Evolutionary conservation across 2,329 filamentous ascomycete species (phyloP).

Genomic region (Mollisia scopiformis): DNA sequence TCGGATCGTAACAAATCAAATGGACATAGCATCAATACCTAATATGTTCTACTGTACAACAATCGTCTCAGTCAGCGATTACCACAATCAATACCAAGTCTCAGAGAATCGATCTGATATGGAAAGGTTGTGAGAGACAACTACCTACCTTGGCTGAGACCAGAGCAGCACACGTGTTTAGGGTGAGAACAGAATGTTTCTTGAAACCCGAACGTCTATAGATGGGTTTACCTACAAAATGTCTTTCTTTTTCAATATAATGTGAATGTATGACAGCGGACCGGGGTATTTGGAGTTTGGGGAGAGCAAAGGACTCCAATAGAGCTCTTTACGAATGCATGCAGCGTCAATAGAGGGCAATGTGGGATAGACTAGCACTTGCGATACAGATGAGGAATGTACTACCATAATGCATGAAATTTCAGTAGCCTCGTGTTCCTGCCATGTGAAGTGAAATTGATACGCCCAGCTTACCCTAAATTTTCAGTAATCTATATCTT

Average conservation of each 20-base stretch:
- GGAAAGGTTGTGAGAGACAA: neutral
- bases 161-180: neutral
- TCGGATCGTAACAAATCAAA: slow-evolving; percentile 17
- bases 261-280: neutral
- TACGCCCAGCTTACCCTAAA: too few species aligned
- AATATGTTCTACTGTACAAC: neutral
- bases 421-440: neutral
- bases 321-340: slow-evolving; percentile 9
- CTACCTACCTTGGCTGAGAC: neutral
- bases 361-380: slow-evolving; percentile 18
- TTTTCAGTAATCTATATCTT: too few species aligned
- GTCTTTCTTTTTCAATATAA: neutral
- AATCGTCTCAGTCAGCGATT: neutral
- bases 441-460: neutral
- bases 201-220: neutral
- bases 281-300: neutral
- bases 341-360: slow-evolving; percentile 13
- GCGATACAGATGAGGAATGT: slow-evolving; percentile 14
- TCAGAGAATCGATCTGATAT: neutral
- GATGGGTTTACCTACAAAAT: neutral
- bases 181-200: neutral
- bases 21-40: neutral
- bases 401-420: slow-evolving; percentile 14
- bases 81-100: neutral
- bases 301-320: neutral